These are phyloP conservation scores for Reutealis trisperma DNA, from an alignment of 345 rosid species.

Conservation along the genomic window DNA sequence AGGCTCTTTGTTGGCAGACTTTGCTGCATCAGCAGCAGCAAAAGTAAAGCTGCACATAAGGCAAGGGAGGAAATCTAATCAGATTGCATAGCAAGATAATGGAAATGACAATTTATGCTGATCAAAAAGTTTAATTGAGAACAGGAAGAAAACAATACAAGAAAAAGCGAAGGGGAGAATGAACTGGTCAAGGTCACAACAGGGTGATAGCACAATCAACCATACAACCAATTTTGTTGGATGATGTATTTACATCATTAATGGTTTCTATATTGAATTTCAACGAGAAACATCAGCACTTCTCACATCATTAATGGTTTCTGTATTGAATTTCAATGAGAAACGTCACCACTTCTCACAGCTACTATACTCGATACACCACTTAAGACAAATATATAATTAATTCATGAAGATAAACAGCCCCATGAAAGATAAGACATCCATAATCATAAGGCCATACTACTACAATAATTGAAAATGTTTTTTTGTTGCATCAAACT, in stretches of 20 bases:
- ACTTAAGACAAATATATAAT: background rate
- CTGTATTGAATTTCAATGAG: background rate
- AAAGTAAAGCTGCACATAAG: constrained; percentile 48
- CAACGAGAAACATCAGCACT: background rate
- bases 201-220: background rate
- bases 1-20: constrained; percentile 30
- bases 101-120: background rate
- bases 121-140: background rate
- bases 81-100: background rate
- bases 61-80: constrained; percentile 2
- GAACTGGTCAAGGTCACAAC: background rate
- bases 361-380: background rate
- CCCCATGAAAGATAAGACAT: background rate
- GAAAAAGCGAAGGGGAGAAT: background rate
- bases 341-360: background rate
- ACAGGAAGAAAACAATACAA: background rate
- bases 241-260: background rate
- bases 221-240: background rate
- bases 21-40: constrained; percentile 36
- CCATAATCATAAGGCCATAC: too few species aligned
- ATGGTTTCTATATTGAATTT: too few species aligned
- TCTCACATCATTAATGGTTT: background rate
- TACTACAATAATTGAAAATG: too few species aligned
- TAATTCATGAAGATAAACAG: background rate
- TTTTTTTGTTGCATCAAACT: too few species aligned